These are phyloP conservation scores for Clonostachys byssicola DNA, from an alignment of 2,329 filamentous ascomycete species.

Conservation along the genomic window DNA sequence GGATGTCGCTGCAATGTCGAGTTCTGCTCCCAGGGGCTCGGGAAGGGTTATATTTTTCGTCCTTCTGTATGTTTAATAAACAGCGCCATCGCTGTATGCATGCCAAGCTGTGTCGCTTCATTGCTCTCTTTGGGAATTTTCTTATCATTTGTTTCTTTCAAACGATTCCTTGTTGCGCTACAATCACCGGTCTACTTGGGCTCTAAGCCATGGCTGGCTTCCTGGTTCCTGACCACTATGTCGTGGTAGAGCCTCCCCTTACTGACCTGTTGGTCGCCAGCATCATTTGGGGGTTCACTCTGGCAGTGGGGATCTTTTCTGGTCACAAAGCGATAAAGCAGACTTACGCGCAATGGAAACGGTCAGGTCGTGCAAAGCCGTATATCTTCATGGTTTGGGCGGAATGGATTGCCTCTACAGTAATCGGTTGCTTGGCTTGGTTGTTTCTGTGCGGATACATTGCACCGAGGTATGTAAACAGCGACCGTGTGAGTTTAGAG, in stretches of 20 bases:
- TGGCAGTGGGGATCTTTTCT: conserved; percentile 26
- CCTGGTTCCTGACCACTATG: neutral
- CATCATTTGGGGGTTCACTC: conserved; percentile 27
- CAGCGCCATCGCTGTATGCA: too few relatives aligned
- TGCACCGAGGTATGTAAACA: neutral
- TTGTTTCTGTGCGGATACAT: conserved; percentile 24
- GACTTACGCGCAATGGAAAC: conserved; percentile 20
- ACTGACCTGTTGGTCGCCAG: conserved; percentile 26
- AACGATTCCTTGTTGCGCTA: too few relatives aligned
- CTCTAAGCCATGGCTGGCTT: neutral
- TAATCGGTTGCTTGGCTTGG: conserved; percentile 28
- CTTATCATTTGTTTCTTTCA: too few relatives aligned
- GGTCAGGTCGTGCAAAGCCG: conserved; percentile 21
- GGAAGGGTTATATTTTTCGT: too few relatives aligned
- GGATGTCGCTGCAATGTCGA: too few relatives aligned
- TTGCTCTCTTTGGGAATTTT: too few relatives aligned
- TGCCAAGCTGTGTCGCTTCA: too few relatives aligned
- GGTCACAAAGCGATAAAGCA: conserved; percentile 25
- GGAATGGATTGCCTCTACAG: conserved; percentile 25
- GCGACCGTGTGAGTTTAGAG: neutral
- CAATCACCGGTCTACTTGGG: too few relatives aligned
- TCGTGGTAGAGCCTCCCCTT: conserved; percentile 7
- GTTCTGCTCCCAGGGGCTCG: too few relatives aligned
- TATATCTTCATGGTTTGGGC: conserved; percentile 35
- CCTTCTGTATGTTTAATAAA: too few relatives aligned